Evolutionary conservation across 2,329 filamentous ascomycete genomes (phyloP).

Genomic region (Colletotrichum tropicale): DNA sequence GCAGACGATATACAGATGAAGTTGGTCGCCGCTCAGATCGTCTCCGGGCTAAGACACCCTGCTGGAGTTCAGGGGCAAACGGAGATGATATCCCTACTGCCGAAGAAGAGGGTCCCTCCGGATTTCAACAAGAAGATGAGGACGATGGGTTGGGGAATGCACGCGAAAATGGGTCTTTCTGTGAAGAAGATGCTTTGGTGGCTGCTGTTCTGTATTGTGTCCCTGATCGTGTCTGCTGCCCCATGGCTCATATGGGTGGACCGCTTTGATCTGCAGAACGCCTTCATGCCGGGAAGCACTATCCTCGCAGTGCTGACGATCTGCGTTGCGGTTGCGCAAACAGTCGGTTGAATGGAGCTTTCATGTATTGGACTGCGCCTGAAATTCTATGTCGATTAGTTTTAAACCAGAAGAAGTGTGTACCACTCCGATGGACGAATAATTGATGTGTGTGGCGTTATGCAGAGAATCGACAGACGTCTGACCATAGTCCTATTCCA

Average conservation of each 20-base stretch:
- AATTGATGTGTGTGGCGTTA: no score
- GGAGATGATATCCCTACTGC: accelerated
- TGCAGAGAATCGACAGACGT: no score
- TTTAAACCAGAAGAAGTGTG: accelerated
- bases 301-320: no score
- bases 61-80: accelerated
- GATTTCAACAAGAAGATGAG: background rate
- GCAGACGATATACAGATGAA: background rate
- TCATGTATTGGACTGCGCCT: conserved; percentile 66
- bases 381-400: no score
- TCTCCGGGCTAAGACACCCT: accelerated
- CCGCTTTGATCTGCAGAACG: background rate
- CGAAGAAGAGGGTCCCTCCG: accelerated
- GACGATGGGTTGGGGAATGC: background rate
- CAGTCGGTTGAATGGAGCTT: no score
- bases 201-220: accelerated
- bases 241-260: background rate
- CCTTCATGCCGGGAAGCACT: background rate
- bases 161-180: background rate
- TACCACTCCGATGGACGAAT: no score
- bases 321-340: no score
- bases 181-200: background rate
- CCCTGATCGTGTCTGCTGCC: accelerated
- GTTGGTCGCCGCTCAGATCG: accelerated
- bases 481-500: no score